Percentiles rank a stretch among this genome's conserved stretches.
These are phyloP conservation scores for Aquilaria yunnanensis DNA, from an alignment of 345 rosid species.

Conservation along the genomic window DNA sequence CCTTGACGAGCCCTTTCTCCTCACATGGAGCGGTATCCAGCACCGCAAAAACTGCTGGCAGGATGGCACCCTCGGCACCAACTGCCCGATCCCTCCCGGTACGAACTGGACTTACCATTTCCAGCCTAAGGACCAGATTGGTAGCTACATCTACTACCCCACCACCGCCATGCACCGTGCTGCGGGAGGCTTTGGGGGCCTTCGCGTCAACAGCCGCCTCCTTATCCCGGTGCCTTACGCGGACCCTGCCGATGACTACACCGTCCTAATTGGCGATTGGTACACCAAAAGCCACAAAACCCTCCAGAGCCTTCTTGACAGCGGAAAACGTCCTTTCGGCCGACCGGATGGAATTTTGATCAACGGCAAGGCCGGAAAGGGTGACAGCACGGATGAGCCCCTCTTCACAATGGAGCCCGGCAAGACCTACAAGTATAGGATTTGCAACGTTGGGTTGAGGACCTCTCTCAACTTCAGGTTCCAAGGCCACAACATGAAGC, in stretches of 20 bases:
- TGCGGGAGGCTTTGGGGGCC: conserved; percentile 68
- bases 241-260: conserved; percentile 54
- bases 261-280: conserved; percentile 58
- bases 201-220: conserved; percentile 59
- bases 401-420: conserved; percentile 65
- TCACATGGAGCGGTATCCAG: conserved; percentile 60
- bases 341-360: conserved; percentile 53
- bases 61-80: conserved; percentile 65
- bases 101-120: conserved; percentile 67
- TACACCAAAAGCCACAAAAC: conserved; percentile 45
- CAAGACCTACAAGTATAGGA: conserved; percentile 55
- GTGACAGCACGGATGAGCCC: conserved; percentile 24
- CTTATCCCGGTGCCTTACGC: conserved; percentile 72
- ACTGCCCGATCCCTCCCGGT: conserved; percentile 68
- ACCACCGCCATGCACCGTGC: conserved; percentile 44
- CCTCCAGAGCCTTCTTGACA: conserved; percentile 40
- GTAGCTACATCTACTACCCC: conserved; percentile 69
- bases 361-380: conserved; percentile 46
- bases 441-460: conserved; percentile 59
- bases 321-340: conserved; percentile 42
- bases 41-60: conserved; percentile 87
- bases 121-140: conserved; percentile 92
- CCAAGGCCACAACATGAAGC: conserved; percentile 67
- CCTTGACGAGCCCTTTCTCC: conserved; percentile 62
- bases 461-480: conserved; percentile 56